Percentiles rank a stretch among this genome's conserved stretches.
phyloP scores from a whole-genome alignment of 495 filamentous ascomycete species.

The Staphylotrichum tortipilum region DNA sequence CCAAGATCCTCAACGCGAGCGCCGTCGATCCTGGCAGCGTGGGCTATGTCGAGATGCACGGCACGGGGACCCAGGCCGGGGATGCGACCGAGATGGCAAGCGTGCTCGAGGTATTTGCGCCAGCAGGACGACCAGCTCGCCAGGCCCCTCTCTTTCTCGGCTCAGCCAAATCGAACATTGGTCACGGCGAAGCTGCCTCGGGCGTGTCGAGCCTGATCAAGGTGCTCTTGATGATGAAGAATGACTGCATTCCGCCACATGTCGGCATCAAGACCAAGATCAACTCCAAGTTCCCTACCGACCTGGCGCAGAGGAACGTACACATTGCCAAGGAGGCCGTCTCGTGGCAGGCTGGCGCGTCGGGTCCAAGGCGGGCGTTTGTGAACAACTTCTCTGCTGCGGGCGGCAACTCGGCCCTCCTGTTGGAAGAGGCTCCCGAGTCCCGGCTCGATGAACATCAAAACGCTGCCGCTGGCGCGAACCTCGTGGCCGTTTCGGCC shows the following conservation, averaged over 20 bases:
- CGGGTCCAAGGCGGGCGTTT: slow-evolving; percentile 40
- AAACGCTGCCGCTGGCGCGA: slow-evolving; percentile 38
- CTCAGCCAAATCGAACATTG: slow-evolving; percentile 75
- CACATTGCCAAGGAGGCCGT: slow-evolving; percentile 48
- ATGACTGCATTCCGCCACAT: slow-evolving; percentile 69
- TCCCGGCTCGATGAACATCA: slow-evolving; percentile 11
- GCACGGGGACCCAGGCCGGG: slow-evolving; percentile 71
- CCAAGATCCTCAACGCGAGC: slow-evolving; percentile 51
- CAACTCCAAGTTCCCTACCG: slow-evolving; percentile 63
- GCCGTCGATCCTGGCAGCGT: slow-evolving; percentile 58
- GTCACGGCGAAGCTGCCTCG: slow-evolving; percentile 76
- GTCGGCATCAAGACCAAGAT: slow-evolving; percentile 57
- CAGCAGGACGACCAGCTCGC: slow-evolving; percentile 28
- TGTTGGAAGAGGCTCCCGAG: slow-evolving; percentile 47
- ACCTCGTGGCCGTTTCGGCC: slow-evolving; percentile 45
- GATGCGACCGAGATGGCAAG: slow-evolving; percentile 67
- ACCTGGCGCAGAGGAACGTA: slow-evolving; percentile 63
- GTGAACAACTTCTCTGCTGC: slow-evolving; percentile 58
- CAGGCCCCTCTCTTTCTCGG: slow-evolving; percentile 65
- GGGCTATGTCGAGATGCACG: slow-evolving; percentile 75
- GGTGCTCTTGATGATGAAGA: slow-evolving; percentile 71
- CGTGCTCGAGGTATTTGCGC: slow-evolving; percentile 70
- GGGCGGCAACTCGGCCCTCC: slow-evolving; percentile 50
- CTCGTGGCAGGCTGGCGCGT: slow-evolving; percentile 44
- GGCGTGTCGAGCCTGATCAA: slow-evolving; percentile 72